Evolutionary conservation across 2,329 filamentous ascomycete species (phyloP), one percentile per base, ranked within the genome.

Genomic region (Verticillium nonalfalfae): DNA sequence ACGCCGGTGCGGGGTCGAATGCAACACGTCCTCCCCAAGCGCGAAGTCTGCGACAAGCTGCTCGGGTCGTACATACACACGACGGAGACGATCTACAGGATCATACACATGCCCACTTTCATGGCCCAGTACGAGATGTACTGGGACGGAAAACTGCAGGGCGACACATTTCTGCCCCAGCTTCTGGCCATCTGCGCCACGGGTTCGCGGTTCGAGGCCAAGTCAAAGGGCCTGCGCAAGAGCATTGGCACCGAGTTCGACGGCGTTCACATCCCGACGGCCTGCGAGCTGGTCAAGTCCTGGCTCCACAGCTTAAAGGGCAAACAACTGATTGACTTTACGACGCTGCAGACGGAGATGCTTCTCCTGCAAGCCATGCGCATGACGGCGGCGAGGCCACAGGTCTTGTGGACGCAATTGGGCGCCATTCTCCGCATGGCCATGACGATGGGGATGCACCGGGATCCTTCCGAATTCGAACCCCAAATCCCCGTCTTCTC

Each of bases 401-500:
- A 84, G 59, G 79, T 82, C 59, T 75, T 79, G 0, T 85, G 83
- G 83, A 77, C 78, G 14, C 80, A 83, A 60, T 71, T 85, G n/a
- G 83, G 83, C 5, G 77, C 78, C 59, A 78, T 85, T 52, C 77
- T 84, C 5, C 79, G 83, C 15, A 81, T 83, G 74, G 83, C 81
- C 35, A 85, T 85, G 82, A 81, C 79, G 2, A 85, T 85, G 81
- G 83, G 82, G 3, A 72, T 85, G 56, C 83, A 85, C 65, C 77
- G 82, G 4, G 83, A 85, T 59, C 81, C 83, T 2, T 79, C 79
- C 14, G 83, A 85, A 65, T 84, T 81, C 60, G 74, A 77, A 33
- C 73, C 75, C 3, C 76, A 78, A 35, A 78, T 85, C 59, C 74
- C 76, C 5, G 74, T 80, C 0, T 85, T 83, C 66, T 75, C 79